A percentile compares a stretch with the other conserved stretches of the same genome.
Conservation (phyloP, 2,329 filamentous ascomycete genomes). For the Apiospora aurea region DNA sequence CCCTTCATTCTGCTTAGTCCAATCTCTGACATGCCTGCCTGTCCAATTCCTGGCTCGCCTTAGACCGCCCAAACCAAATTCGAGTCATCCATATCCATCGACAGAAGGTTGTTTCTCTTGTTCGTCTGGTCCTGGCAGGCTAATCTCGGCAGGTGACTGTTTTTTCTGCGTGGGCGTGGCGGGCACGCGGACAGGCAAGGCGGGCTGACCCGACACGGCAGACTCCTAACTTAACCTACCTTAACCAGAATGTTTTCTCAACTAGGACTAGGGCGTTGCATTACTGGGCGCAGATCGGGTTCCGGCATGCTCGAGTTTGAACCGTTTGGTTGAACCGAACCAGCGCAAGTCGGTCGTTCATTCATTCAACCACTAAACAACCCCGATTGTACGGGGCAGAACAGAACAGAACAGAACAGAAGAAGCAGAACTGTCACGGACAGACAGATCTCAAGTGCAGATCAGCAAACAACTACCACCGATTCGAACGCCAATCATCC, state of each 20-base stretch:
- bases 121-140: slow-evolving; percentile 7
- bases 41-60: not conserved
- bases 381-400: not conserved
- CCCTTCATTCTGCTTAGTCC: not conserved
- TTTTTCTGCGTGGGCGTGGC: not conserved
- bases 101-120: slow-evolving; percentile 8
- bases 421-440: not conserved
- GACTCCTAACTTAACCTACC: not conserved
- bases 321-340: not conserved
- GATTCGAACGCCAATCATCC: not conserved
- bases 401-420: not conserved
- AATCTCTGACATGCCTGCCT: slow-evolving; percentile 18
- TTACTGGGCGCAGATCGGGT: not conserved
- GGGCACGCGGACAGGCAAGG: not conserved
- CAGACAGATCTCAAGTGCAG: not conserved
- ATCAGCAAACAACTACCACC: slow-evolving; percentile 13
- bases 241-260: not conserved
- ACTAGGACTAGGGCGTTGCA: slow-evolving; percentile 3
- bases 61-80: not conserved
- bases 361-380: not conserved
- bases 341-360: not conserved
- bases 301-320: slow-evolving; percentile 10
- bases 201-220: slow-evolving; percentile 9
- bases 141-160: not conserved
- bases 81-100: not conserved